phyloP scores from a whole-genome alignment of 1,284 basidiomycete species.

The Meira miltonrushii region DNA sequence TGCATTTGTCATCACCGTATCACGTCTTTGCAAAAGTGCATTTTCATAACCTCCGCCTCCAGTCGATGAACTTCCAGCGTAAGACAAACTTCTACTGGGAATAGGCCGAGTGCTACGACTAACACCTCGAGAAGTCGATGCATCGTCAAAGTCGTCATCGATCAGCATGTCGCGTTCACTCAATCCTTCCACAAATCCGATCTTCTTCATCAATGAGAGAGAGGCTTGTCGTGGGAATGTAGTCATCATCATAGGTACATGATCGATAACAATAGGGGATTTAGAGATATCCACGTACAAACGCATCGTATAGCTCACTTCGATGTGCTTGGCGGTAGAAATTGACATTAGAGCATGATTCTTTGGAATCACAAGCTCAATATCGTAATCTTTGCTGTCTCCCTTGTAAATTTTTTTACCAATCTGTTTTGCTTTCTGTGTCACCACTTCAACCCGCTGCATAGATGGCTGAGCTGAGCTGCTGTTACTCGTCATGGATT shows the following conservation, averaged over 20 bases:
- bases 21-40: constrained; percentile 22
- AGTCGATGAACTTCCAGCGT: constrained; percentile 10
- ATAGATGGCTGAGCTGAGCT: constrained; percentile 24
- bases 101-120: not conserved
- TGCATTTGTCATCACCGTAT: constrained; percentile 38
- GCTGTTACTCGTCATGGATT: constrained; percentile 4
- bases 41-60: constrained; percentile 1
- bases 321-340: constrained; percentile 49
- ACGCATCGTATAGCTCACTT: constrained; percentile 44
- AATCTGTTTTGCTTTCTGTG: constrained; percentile 33
- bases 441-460: constrained; percentile 32
- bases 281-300: constrained; percentile 44
- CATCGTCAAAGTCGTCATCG: not conserved
- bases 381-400: constrained; percentile 43
- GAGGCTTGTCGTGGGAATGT: constrained; percentile 29
- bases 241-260: constrained; percentile 43
- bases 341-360: constrained; percentile 45
- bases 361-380: constrained; percentile 37
- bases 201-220: constrained; percentile 25
- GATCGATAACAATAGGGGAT: constrained; percentile 46
- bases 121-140: not conserved
- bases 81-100: constrained; percentile 26
- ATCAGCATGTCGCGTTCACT: constrained; percentile 13
- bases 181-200: constrained; percentile 46
- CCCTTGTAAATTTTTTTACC: constrained; percentile 49